Percentiles rank a stretch among this genome's conserved stretches.
Conservation (phyloP, 805 yeast genomes). For the Kazachstania martiniae region DNA sequence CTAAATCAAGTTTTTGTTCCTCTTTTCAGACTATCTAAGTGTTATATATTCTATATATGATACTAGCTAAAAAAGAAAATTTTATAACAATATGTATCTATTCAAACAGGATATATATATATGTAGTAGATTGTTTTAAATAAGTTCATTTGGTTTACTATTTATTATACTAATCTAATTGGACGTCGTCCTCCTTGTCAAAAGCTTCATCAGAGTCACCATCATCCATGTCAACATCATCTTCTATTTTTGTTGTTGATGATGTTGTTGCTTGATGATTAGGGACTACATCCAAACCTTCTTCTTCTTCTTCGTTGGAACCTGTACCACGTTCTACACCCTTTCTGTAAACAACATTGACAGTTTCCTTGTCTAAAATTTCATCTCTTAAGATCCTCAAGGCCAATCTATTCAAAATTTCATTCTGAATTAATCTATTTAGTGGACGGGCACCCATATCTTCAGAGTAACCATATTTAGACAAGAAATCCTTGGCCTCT, state of each 20-base stretch:
- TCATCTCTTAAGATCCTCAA: constrained; percentile 81
- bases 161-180: too few species aligned
- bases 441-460: constrained; percentile 97
- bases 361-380: constrained; percentile 78
- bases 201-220: constrained; percentile 33
- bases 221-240: constrained; percentile 46
- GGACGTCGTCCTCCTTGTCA: constrained; percentile 14
- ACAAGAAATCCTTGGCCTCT: constrained; percentile 70
- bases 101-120: too few species aligned
- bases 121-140: too few species aligned
- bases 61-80: too few species aligned
- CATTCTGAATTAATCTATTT: constrained; percentile 81
- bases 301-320: constrained; percentile 23
- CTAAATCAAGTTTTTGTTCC: too few species aligned
- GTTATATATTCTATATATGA: too few species aligned
- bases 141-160: too few species aligned
- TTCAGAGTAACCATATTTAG: constrained; percentile 78
- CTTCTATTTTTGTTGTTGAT: constrained; percentile 38
- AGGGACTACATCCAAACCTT: constrained; percentile 71
- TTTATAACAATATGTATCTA: too few species aligned
- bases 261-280: constrained; percentile 59
- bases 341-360: constrained; percentile 40
- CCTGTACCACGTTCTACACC: constrained; percentile 21
- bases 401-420: constrained; percentile 80
- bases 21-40: too few species aligned